Conservation (phyloP, 306 rosid genomes). For the Dalbergia oliveri region DNA sequence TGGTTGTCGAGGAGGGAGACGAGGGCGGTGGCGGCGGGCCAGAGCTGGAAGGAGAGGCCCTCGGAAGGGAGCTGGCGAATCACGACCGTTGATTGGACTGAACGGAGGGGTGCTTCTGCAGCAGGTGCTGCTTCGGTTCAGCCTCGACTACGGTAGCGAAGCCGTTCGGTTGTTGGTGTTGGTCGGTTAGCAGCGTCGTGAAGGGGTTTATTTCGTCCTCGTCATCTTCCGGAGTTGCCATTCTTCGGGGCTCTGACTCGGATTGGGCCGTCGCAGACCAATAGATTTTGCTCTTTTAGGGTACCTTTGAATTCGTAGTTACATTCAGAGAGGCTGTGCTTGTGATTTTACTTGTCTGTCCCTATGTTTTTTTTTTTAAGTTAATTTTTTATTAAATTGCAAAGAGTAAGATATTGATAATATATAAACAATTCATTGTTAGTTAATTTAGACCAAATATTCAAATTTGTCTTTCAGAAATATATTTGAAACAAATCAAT, state of each 20-base stretch:
- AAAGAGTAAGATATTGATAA: not conserved
- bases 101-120: conserved; percentile 62
- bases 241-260: conserved; percentile 43
- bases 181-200: conserved; percentile 40
- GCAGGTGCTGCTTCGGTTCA: conserved; percentile 40
- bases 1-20: conserved; percentile 79
- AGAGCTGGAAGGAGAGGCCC: conserved; percentile 93
- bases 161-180: conserved; percentile 7
- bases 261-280: conserved; percentile 21
- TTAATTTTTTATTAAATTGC: not conserved
- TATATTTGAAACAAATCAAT: no score
- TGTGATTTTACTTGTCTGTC: conserved; percentile 28
- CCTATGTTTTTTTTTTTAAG: not conserved
- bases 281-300: conserved; percentile 33
- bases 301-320: conserved; percentile 35
- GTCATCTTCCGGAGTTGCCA: conserved; percentile 52
- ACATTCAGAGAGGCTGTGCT: not conserved
- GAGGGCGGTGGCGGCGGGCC: conserved; percentile 95
- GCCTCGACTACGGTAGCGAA: not conserved
- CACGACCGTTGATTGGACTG: conserved; percentile 62
- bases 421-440: not conserved
- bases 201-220: conserved; percentile 61
- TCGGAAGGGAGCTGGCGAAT: conserved; percentile 86
- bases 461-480: no score
- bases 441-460: no score